Evolutionary conservation across 331 rosid genomes (phyloP).

Genomic region (Saraca asoca): DNA sequence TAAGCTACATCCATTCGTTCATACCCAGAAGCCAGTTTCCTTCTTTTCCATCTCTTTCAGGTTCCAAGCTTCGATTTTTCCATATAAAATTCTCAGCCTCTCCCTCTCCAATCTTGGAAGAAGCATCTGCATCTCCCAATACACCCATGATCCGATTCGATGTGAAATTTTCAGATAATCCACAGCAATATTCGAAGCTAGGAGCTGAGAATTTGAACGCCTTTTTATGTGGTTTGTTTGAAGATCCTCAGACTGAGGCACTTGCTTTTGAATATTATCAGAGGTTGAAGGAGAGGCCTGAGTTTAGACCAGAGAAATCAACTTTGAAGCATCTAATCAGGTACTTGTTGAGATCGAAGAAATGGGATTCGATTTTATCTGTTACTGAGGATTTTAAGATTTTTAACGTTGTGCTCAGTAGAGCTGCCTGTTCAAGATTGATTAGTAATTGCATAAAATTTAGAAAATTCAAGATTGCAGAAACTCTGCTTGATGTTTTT

Average conservation of each 20-base stretch:
- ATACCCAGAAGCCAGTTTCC: slow-evolving; percentile 40
- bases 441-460: slow-evolving; percentile 53
- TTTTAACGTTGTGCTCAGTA: slow-evolving; percentile 56
- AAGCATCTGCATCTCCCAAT: slow-evolving; percentile 43
- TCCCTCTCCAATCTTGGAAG: slow-evolving; percentile 56
- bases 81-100: slow-evolving; percentile 46
- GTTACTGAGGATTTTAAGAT: slow-evolving; percentile 53
- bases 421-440: slow-evolving; percentile 54
- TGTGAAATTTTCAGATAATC: slow-evolving; percentile 23
- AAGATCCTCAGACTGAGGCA: slow-evolving; percentile 47
- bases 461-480: slow-evolving; percentile 60
- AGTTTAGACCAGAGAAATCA: slow-evolving; percentile 56
- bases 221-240: slow-evolving; percentile 52
- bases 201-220: slow-evolving; percentile 46
- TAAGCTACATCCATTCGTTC: slow-evolving; percentile 29
- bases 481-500: slow-evolving; percentile 47
- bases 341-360: slow-evolving; percentile 58
- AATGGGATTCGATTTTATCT: slow-evolving; percentile 50
- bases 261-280: slow-evolving; percentile 56
- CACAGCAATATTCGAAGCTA: slow-evolving; percentile 30
- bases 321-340: slow-evolving; percentile 53
- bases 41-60: slow-evolving; percentile 33
- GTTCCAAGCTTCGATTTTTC: slow-evolving; percentile 34
- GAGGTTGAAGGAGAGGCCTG: slow-evolving; percentile 51
- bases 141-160: slow-evolving; percentile 36